A percentile compares a stretch with the other conserved stretches of the same genome.
These are phyloP conservation scores for Entomophthora muscae DNA, from an alignment of 371 early-diverging fungal species.

Conservation along the genomic window DNA sequence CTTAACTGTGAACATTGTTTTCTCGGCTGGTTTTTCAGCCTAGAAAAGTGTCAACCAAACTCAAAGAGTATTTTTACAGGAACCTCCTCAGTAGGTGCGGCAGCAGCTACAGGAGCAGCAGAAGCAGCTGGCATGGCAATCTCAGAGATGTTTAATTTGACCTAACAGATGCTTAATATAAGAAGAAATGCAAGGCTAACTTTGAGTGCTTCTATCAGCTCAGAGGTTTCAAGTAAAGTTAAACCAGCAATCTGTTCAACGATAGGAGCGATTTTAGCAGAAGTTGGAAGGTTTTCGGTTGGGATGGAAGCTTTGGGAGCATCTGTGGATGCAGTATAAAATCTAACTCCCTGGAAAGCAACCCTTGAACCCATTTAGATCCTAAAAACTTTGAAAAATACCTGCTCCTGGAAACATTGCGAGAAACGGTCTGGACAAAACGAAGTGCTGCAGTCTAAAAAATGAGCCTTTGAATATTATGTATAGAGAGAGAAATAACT, in stretches of 20 bases:
- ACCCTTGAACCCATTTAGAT: neutral
- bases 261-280: conserved; percentile 54
- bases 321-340: neutral
- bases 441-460: too few relatives aligned
- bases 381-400: neutral
- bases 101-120: conserved; percentile 37
- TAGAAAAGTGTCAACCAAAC: conserved; percentile 10
- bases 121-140: conserved; percentile 67
- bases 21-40: conserved; percentile 71
- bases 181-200: conserved; percentile 18
- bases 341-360: neutral
- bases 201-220: conserved; percentile 75
- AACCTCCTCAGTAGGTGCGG: conserved; percentile 35
- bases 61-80: conserved; percentile 28
- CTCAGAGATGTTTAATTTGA: conserved; percentile 80
- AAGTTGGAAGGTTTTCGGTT: neutral
- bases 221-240: conserved; percentile 81
- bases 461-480: too few relatives aligned
- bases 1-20: conserved; percentile 87
- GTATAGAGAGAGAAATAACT: too few relatives aligned
- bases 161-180: conserved; percentile 20
- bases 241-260: conserved; percentile 76
- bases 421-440: too few relatives aligned
- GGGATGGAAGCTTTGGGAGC: neutral
- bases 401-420: neutral